Conservation (phyloP, 2,329 filamentous ascomycete genomes). For the Aspergillus phoenicis region DNA sequence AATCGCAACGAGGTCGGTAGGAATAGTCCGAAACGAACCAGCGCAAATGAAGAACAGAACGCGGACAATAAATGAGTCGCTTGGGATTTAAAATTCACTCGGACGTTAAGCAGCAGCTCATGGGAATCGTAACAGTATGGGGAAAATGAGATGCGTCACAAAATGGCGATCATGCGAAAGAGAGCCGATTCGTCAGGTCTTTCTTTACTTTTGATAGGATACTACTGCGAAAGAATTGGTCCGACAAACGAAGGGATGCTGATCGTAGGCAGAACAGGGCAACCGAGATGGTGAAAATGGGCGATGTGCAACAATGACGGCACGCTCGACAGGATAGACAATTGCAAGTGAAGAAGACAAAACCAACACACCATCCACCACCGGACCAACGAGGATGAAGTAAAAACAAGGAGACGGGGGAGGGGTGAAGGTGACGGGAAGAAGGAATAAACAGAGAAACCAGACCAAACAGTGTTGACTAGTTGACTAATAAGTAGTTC, state of each 20-base stretch:
- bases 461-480: neutral
- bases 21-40: slow-evolving; percentile 12
- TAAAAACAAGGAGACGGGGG: slow-evolving; percentile 17
- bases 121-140: slow-evolving; percentile 19
- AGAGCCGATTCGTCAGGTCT: slow-evolving; percentile 21
- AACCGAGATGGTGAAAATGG: neutral
- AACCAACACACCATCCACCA: slow-evolving; percentile 19
- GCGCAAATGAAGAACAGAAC: neutral
- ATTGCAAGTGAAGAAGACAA: slow-evolving; percentile 7
- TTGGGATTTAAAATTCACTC: slow-evolving; percentile 2
- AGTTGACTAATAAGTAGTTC: neutral
- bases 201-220: slow-evolving; percentile 9
- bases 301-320: slow-evolving; percentile 8
- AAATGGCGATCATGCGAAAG: slow-evolving; percentile 18
- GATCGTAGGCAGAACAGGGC: slow-evolving; percentile 13
- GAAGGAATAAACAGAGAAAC: slow-evolving; percentile 4
- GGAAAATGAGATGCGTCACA: slow-evolving; percentile 18
- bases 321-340: slow-evolving; percentile 7
- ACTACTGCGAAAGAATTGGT: neutral
- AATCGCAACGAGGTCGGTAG: slow-evolving; percentile 15
- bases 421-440: slow-evolving; percentile 15
- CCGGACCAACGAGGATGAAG: slow-evolving; percentile 19
- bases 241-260: slow-evolving; percentile 12
- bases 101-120: slow-evolving; percentile 13
- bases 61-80: slow-evolving; percentile 9